Percentiles rank a stretch among this genome's conserved stretches.
phyloP scores from a whole-genome alignment of 2,329 filamentous ascomycete species.

The Ophioceras dolichostomum region DNA sequence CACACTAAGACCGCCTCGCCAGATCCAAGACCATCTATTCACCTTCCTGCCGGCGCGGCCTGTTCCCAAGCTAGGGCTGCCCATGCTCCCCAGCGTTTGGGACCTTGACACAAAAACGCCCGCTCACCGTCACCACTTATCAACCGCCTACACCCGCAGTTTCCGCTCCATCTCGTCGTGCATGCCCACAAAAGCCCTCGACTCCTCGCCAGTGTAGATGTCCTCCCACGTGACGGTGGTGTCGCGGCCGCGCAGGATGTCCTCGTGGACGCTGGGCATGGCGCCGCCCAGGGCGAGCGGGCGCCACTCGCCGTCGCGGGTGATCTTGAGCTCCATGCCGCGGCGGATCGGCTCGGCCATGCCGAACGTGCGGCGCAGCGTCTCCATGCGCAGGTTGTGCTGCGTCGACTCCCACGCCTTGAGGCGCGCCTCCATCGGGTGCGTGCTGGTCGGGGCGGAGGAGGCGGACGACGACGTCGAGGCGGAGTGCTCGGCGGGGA shows the following conservation, averaged over 20 bases:
- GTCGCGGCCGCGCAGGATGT: slow-evolving; percentile 75
- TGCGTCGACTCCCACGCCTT: slow-evolving; percentile 84
- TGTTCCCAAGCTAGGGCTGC: too few species aligned
- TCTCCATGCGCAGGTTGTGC: slow-evolving; percentile 76
- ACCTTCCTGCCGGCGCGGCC: too few species aligned
- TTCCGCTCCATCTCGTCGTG: slow-evolving; percentile 92
- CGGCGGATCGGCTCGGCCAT: slow-evolving; percentile 85
- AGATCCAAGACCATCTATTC: too few species aligned
- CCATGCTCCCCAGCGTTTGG: too few species aligned
- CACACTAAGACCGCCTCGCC: too few species aligned
- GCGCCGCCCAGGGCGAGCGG: slow-evolving; percentile 52
- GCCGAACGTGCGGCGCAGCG: slow-evolving; percentile 76
- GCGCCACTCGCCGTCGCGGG: slow-evolving; percentile 66
- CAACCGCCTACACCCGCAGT: slow-evolving; percentile 62
- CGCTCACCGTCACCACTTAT: too few species aligned
- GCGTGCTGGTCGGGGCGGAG: slow-evolving; percentile 42
- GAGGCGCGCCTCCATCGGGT: slow-evolving; percentile 87
- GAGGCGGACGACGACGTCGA: slow-evolving; percentile 24
- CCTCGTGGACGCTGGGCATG: slow-evolving; percentile 65
- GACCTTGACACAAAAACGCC: too few species aligned
- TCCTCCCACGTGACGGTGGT: slow-evolving; percentile 82
- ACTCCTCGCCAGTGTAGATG: slow-evolving; percentile 72
- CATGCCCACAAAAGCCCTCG: slow-evolving; percentile 56
- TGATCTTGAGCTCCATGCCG: slow-evolving; percentile 91
- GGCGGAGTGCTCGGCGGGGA: slow-evolving; percentile 20